Base-by-base conservation (phyloP, 352 stramenopile species). In the Phytophthora quininea region DNA sequence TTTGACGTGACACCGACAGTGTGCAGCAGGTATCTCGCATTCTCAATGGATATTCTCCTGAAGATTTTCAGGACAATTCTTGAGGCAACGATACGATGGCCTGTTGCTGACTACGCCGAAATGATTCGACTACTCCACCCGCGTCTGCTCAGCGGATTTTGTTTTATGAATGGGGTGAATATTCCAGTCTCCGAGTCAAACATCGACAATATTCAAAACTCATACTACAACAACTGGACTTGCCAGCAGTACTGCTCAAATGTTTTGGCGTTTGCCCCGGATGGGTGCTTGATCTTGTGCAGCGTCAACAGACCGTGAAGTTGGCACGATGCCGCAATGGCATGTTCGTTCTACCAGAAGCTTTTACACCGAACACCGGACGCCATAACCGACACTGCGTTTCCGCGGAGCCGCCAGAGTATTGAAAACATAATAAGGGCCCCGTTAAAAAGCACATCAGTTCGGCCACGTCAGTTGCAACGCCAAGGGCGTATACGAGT, bases 141-240 rank as follows among this genome's bases (percentile, higher is more conserved):
- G 11, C 29, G 52, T 1, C 1, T 69, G 0, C 4, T 49, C 27
- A 27, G 24, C 2, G 59, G 40, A 9, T 73, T 73, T 54, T 70
- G 67, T 19, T 70, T 70, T 11, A 52, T 70, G 7, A 55, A 74
- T 32, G 67, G 55, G 15, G 6, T 74, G 14, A 74, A 64, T 24
- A 54, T 62, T 14, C 65, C 54, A 12, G 60, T 74, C 3, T 54
- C 54, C n/a, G 10, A 12, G 2, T 61, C 54, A 3, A 4, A 37
- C 1, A 54, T 53, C 14, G 61, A 66, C 6, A 24, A 69, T n/a
- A 35, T 63, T 10, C 45, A 74, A 45, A 73, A 67, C 12, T 40
- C 58, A 1, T 61, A 73, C 31, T 68, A 73, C 32, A 73, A 68
- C 51, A 54, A 60, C 14, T 74, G 66, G 66, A 69, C 60, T 4